Conservation (phyloP, 257 asterid species). For the Vinca minor region DNA sequence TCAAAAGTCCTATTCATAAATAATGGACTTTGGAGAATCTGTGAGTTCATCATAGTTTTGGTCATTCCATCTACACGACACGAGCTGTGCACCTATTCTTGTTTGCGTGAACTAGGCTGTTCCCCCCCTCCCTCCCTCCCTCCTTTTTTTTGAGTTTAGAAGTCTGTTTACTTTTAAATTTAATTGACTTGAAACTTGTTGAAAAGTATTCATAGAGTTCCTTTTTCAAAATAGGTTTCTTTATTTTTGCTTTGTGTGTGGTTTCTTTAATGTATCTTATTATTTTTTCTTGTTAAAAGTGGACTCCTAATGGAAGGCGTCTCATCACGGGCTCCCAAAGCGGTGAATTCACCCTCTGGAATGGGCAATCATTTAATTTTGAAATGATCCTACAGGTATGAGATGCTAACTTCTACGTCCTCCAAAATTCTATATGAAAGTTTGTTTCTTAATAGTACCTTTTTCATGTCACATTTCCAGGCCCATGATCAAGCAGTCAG, state of each 20-base stretch:
- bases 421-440: neutral
- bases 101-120: neutral
- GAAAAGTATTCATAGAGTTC: neutral
- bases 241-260: neutral
- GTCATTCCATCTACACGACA: neutral
- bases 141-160: neutral
- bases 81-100: neutral
- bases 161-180: too few relatives aligned
- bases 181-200: neutral
- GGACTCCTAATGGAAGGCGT: constrained; percentile 99
- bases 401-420: constrained; percentile 8
- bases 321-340: constrained; percentile 98
- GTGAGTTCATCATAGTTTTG: neutral
- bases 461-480: constrained; percentile 31
- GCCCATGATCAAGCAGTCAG: constrained; percentile 99
- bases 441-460: neutral
- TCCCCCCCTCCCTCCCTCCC: too few relatives aligned
- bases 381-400: constrained; percentile 97
- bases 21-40: neutral
- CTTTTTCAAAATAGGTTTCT: too few relatives aligned
- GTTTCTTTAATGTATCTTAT: constrained; percentile 16
- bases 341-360: constrained; percentile 99
- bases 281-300: constrained; percentile 41
- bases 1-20: neutral
- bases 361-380: constrained; percentile 93